A percentile compares a stretch with the other conserved stretches of the same genome.
These are phyloP conservation scores for Arthrobotrys sinensis DNA, from an alignment of 2,329 filamentous ascomycete genomes.

Conservation along the genomic window DNA sequence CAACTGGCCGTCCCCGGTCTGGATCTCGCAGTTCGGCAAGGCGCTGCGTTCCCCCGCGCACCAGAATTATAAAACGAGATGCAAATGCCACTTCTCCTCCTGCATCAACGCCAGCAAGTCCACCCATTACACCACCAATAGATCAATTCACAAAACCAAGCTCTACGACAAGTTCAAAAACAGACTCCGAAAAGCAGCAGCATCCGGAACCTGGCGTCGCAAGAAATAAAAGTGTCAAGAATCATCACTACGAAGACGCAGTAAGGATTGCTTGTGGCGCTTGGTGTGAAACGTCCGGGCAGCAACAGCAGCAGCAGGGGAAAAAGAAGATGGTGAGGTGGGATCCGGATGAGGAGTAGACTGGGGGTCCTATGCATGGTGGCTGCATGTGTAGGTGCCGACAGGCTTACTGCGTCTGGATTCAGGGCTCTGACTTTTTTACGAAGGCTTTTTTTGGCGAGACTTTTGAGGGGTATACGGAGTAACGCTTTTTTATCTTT, in stretches of 20 bases:
- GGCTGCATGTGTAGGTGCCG: slow-evolving; percentile 24
- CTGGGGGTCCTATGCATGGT: slow-evolving; percentile 18
- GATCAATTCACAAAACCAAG: slow-evolving; percentile 17
- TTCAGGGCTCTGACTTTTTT: slow-evolving; percentile 24
- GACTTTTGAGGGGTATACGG: slow-evolving; percentile 6
- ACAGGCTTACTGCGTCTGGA: slow-evolving; percentile 26
- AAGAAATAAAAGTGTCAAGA: slow-evolving; percentile 43
- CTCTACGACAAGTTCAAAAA: neutral
- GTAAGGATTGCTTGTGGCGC: slow-evolving; percentile 59
- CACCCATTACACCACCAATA: slow-evolving; percentile 40
- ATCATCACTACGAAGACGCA: slow-evolving; percentile 57
- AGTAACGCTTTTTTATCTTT: slow-evolving; percentile 9
- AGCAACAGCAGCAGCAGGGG: slow-evolving; percentile 10
- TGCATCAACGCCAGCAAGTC: slow-evolving; percentile 28
- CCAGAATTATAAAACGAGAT: slow-evolving; percentile 55
- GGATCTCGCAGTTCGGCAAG: slow-evolving; percentile 51
- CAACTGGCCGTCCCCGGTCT: slow-evolving; percentile 31
- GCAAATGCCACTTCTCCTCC: slow-evolving; percentile 20
- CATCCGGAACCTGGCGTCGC: slow-evolving; percentile 1
- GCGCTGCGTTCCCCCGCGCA: slow-evolving; percentile 49
- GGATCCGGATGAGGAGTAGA: slow-evolving; percentile 41
- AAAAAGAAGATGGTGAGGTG: slow-evolving; percentile 56
- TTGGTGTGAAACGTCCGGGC: slow-evolving; percentile 43
- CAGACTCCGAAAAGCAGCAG: slow-evolving; percentile 27
- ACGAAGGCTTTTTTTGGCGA: slow-evolving; percentile 35